phyloP scores from a whole-genome alignment of 1,284 basidiomycete species.

The Limonomyces culmigenus region DNA sequence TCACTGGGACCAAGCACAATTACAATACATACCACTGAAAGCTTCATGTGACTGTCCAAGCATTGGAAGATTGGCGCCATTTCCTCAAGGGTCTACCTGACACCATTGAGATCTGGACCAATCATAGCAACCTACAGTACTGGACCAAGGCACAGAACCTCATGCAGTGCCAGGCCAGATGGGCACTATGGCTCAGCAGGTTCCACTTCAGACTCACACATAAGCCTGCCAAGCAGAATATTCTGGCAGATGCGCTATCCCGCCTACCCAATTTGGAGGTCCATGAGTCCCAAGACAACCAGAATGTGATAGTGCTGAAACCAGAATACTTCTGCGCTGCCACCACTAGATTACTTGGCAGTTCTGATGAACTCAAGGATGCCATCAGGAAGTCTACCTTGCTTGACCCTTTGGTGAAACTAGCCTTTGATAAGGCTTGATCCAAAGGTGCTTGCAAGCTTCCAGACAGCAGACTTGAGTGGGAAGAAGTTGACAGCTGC shows the following conservation, averaged over 20 bases:
- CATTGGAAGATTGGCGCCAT: slow-evolving; percentile 14
- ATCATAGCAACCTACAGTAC: slow-evolving; percentile 22
- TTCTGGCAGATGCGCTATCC: slow-evolving; percentile 12
- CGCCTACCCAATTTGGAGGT: neutral
- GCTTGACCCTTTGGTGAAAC: too few relatives aligned
- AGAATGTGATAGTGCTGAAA: neutral
- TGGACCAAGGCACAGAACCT: slow-evolving; percentile 16
- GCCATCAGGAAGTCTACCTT: too few relatives aligned
- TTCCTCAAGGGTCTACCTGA: slow-evolving; percentile 14
- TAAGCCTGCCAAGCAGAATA: slow-evolving; percentile 13
- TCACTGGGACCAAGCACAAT: slow-evolving; percentile 17
- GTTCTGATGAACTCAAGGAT: too few relatives aligned
- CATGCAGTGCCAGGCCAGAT: slow-evolving; percentile 21
- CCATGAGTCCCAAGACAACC: neutral
- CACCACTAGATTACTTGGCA: too few relatives aligned
- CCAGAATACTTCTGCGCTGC: neutral
- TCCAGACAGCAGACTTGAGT: too few relatives aligned
- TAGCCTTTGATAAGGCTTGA: too few relatives aligned
- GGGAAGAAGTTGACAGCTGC: too few relatives aligned
- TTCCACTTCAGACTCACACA: slow-evolving; percentile 21
- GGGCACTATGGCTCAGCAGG: slow-evolving; percentile 20
- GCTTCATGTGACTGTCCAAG: slow-evolving; percentile 17
- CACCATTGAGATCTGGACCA: slow-evolving; percentile 13
- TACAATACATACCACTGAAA: slow-evolving; percentile 21
- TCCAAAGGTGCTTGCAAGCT: too few relatives aligned